phyloP scores from a whole-genome alignment of 1,284 basidiomycete genomes.

The Ustilago tritici region DNA sequence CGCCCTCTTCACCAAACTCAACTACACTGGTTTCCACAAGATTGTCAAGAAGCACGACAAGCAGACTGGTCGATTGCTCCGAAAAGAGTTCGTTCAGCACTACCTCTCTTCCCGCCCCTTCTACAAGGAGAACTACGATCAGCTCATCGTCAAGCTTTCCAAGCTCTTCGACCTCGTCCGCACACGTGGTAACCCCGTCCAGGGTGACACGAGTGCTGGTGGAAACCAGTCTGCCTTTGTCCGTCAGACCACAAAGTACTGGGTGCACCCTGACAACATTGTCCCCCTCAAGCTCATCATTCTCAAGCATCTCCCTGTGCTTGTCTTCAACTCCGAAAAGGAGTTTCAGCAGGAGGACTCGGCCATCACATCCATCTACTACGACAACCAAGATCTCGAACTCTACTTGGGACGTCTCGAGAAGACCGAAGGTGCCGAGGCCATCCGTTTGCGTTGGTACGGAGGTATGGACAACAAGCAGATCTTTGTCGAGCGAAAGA shows the following conservation, averaged over 20 bases:
- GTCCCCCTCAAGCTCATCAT: slow-evolving; percentile 96
- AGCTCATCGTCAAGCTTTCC: slow-evolving; percentile 94
- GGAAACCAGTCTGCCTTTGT: slow-evolving; percentile 97
- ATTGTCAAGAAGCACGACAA: slow-evolving; percentile 95
- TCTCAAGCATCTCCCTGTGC: slow-evolving; percentile 79
- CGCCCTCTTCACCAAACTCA: slow-evolving; percentile 90
- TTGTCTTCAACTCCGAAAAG: slow-evolving; percentile 95
- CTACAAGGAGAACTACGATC: slow-evolving; percentile 83
- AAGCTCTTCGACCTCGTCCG: slow-evolving; percentile 95
- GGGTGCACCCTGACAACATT: slow-evolving; percentile 83
- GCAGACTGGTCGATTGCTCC: slow-evolving; percentile 75
- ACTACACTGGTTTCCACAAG: slow-evolving; percentile 96
- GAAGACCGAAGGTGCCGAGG: slow-evolving; percentile 98
- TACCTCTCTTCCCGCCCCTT: slow-evolving; percentile 95
- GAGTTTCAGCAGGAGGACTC: slow-evolving; percentile 90
- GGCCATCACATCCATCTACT: slow-evolving; percentile 86
- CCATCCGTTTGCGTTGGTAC: slow-evolving; percentile 96
- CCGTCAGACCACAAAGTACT: slow-evolving; percentile 97
- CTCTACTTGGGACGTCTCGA: slow-evolving; percentile 97
- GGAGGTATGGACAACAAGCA: slow-evolving; percentile 81
- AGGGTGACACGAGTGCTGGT: slow-evolving; percentile 92
- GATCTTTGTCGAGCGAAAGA: slow-evolving; percentile 99
- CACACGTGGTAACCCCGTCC: slow-evolving; percentile 91
- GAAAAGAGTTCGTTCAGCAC: slow-evolving; percentile 80
- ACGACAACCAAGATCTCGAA: slow-evolving; percentile 94